A percentile compares a stretch with the other conserved stretches of the same genome.
Evolutionary conservation across 331 rosid genomes (phyloP).

Genomic region (Prunus yedoensis): DNA sequence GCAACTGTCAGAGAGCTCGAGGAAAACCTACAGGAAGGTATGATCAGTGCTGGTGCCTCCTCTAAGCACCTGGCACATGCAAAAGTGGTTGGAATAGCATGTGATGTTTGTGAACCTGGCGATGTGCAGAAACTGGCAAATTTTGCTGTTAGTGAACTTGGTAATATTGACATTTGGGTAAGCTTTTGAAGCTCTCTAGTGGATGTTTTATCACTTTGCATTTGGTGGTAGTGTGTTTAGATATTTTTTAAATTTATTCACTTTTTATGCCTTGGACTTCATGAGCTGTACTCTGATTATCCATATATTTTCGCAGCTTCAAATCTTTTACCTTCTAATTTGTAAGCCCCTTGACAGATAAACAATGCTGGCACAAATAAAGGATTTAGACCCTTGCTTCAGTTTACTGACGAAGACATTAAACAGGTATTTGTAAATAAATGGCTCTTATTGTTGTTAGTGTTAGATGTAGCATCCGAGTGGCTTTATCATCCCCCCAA

Average conservation of each 20-base stretch:
- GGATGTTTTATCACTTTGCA: not conserved
- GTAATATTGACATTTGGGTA: slow-evolving; percentile 88
- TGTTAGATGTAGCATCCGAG: not conserved
- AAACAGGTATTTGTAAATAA: slow-evolving; percentile 53
- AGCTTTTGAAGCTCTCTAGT: slow-evolving; percentile 25
- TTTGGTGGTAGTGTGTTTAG: not conserved
- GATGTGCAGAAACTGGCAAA: slow-evolving; percentile 74
- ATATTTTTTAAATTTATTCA: not conserved
- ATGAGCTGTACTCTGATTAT: not conserved
- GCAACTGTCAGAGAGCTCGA: slow-evolving; percentile 78
- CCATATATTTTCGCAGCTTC: not conserved
- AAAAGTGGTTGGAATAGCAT: slow-evolving; percentile 80
- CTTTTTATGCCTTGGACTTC: not conserved
- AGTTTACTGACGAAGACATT: slow-evolving; percentile 86
- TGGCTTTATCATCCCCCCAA: not conserved
- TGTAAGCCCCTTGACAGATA: slow-evolving; percentile 46
- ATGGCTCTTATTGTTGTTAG: slow-evolving; percentile 1
- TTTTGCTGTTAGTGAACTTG: slow-evolving; percentile 64
- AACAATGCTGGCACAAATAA: slow-evolving; percentile 92
- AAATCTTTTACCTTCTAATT: not conserved
- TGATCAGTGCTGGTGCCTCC: slow-evolving; percentile 49
- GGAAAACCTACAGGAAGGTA: slow-evolving; percentile 75
- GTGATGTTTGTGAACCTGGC: slow-evolving; percentile 73
- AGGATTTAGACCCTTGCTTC: slow-evolving; percentile 92
- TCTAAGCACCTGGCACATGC: slow-evolving; percentile 57